Evolutionary conservation across 2,329 filamentous ascomycete genomes (phyloP).

Genomic region (Periconia digitata): DNA sequence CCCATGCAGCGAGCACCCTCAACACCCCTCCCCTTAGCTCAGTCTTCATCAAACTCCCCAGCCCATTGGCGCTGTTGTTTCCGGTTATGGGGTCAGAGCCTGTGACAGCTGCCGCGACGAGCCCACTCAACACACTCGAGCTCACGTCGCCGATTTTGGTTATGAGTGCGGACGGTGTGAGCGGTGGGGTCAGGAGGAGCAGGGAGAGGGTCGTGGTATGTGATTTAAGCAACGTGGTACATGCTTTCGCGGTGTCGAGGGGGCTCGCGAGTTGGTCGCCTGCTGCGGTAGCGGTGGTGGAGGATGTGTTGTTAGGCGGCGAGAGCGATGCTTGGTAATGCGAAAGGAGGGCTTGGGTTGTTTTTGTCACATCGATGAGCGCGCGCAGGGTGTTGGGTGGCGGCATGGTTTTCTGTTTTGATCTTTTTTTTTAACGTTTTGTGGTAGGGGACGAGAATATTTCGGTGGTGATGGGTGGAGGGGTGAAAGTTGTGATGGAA

Average conservation of each 20-base stretch:
- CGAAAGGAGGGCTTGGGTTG: constrained; percentile 37
- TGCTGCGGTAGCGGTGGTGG: constrained; percentile 6
- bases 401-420: constrained; percentile 12
- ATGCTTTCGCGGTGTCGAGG: constrained; percentile 70
- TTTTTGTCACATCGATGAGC: constrained; percentile 39
- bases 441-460: background rate
- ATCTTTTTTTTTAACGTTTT: background rate
- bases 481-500: background rate
- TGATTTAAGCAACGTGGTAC: constrained; percentile 72
- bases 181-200: constrained; percentile 82
- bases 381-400: constrained; percentile 28
- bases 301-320: constrained; percentile 10
- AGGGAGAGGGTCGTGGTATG: constrained; percentile 87
- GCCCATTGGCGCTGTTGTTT: constrained; percentile 14
- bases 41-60: constrained; percentile 55
- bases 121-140: constrained; percentile 70
- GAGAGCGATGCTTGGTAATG: constrained; percentile 40
- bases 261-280: constrained; percentile 43
- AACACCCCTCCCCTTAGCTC: constrained; percentile 65
- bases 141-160: constrained; percentile 73
- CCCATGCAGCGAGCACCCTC: constrained; percentile 64
- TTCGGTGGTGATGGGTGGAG: background rate
- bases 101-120: constrained; percentile 59
- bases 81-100: too few relatives aligned
- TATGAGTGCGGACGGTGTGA: constrained; percentile 74